Evolutionary conservation across 345 rosid genomes (phyloP).

Genomic region (Clausena lansium): DNA sequence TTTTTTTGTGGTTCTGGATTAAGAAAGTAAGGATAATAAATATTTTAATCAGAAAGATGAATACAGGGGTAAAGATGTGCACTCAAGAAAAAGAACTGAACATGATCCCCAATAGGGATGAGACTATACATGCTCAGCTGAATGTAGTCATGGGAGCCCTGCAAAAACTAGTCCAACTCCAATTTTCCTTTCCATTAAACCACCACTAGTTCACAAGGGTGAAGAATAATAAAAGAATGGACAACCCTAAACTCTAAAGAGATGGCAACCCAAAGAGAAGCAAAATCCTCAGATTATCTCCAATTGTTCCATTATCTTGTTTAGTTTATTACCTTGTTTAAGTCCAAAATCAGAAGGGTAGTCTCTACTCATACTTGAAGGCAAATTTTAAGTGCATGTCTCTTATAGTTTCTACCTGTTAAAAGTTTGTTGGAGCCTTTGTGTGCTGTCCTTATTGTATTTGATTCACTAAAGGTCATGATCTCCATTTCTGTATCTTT

Average conservation of each 20-base stretch:
- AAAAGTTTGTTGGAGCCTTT: background rate
- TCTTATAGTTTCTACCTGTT: background rate
- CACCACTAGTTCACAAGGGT: background rate
- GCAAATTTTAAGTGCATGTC: background rate
- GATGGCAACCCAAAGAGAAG: background rate
- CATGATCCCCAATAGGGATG: background rate
- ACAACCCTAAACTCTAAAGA: background rate
- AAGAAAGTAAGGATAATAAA: background rate
- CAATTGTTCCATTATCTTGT: background rate
- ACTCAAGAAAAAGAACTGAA: background rate
- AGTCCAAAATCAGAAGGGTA: background rate
- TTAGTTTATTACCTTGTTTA: background rate
- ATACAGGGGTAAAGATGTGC: background rate
- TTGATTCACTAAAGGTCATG: background rate
- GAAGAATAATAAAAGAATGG: background rate
- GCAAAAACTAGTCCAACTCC: background rate
- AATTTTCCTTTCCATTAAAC: background rate
- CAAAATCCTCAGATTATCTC: background rate
- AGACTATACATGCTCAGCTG: background rate
- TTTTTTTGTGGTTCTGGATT: no score
- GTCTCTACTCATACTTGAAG: background rate
- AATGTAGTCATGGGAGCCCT: no score
- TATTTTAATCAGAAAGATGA: background rate
- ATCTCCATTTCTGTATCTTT: constrained; percentile 6
- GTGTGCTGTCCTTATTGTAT: background rate